Percentiles rank a stretch among this genome's conserved stretches.
Evolutionary conservation across 2,329 filamentous ascomycete genomes (phyloP).

Genomic region (Colletotrichum aenigma): DNA sequence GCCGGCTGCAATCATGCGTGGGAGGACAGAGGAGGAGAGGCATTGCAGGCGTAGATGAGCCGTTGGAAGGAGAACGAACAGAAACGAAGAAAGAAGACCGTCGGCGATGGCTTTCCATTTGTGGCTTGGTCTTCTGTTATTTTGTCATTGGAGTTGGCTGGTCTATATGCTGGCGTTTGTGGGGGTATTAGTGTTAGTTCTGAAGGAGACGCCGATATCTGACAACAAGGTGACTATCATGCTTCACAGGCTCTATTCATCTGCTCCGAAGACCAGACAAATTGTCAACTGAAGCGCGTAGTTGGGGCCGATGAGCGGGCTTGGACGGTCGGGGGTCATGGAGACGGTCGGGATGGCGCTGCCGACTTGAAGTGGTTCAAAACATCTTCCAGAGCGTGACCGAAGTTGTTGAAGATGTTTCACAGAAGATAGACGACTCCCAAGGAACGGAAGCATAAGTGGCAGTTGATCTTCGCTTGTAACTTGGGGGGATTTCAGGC

Average conservation of each 20-base stretch:
- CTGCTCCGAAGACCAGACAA: neutral
- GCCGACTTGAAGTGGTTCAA: neutral
- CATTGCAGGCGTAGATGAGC: neutral
- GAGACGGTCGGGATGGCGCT: neutral
- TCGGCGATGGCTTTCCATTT: neutral
- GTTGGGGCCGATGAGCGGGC: neutral
- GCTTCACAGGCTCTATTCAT: neutral
- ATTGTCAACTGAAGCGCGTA: neutral
- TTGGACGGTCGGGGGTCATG: neutral
- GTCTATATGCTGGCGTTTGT: neutral
- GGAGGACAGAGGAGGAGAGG: neutral
- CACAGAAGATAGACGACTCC: accelerated
- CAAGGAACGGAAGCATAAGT: neutral
- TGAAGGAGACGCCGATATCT: neutral
- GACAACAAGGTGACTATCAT: neutral
- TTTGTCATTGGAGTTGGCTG: neutral
- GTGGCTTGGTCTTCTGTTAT: neutral
- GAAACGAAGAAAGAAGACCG: neutral
- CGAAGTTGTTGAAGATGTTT: accelerated
- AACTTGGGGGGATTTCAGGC: neutral
- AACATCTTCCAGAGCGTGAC: neutral
- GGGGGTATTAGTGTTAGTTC: neutral
- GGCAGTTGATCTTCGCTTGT: neutral
- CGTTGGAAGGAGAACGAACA: neutral
- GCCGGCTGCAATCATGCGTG: neutral